Evolutionary conservation across 768 basidiomycete genomes (phyloP).

Genomic region (Phlegmacium glaucopus): DNA sequence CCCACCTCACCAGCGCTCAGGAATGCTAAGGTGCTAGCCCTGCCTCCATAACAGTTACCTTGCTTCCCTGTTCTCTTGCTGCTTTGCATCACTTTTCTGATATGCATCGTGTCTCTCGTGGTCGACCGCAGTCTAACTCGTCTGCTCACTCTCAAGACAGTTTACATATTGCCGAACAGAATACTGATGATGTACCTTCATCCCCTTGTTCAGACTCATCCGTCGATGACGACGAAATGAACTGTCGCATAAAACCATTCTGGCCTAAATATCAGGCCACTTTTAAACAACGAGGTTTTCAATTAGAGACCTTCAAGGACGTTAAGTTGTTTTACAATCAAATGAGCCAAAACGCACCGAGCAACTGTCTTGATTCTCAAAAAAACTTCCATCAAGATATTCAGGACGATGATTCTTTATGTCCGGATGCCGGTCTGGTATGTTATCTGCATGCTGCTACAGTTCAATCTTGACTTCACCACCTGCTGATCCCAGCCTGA

Average conservation of each 20-base stretch:
- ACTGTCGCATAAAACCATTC: conserved; percentile 54
- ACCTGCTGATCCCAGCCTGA: conserved; percentile 48
- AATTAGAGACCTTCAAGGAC: conserved; percentile 66
- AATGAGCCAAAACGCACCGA: conserved; percentile 10
- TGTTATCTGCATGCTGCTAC: conserved; percentile 21
- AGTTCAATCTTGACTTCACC: conserved; percentile 2
- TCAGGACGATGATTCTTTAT: conserved; percentile 51
- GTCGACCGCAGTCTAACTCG: conserved; percentile 6
- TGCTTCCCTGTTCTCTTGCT: not conserved
- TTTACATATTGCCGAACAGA: not conserved
- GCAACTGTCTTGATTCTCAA: not conserved
- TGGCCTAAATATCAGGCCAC: conserved; percentile 56
- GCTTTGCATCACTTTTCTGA: not conserved
- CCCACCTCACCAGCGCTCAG: conserved; percentile 4
- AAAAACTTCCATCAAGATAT: conserved; percentile 6
- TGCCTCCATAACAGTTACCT: not conserved
- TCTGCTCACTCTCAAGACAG: conserved; percentile 4
- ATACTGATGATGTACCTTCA: conserved; percentile 22
- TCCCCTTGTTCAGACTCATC: conserved; percentile 50
- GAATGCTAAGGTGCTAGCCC: conserved; percentile 7
- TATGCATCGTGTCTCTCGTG: conserved; percentile 2
- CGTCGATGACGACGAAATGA: conserved; percentile 55
- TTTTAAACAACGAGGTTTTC: conserved; percentile 51
- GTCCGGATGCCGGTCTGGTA: conserved; percentile 71
- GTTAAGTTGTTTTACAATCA: conserved; percentile 55